Evolutionary conservation across 495 filamentous ascomycete species (phyloP), one percentile per base, ranked within the genome.

Genomic region (Xanthoparmelia taractica): DNA sequence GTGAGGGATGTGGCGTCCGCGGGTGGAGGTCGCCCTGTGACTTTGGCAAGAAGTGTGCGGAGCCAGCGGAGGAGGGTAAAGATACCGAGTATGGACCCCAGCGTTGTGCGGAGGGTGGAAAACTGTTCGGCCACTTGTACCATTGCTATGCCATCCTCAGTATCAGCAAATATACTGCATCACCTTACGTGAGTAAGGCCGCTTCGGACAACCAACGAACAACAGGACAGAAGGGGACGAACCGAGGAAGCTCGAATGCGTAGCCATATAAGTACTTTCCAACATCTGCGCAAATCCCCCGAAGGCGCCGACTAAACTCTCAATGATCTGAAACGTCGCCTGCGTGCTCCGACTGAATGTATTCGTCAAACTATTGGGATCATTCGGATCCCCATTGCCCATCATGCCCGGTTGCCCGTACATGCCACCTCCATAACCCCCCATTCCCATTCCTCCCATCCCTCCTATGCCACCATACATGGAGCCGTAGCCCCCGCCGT

Each of bases 251-350:
- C 88, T 93, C 57, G 90, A 95, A 78, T 97, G 95, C 4, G 95
- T 99, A n/a, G 95, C 94, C 95, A 99, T 97, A 69, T 96, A 99
- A 15, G 95, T 97, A 74, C 93, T 97, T 76, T 99, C 94, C 15
- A 99, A 82, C 95, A 99, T 97, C 80, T 99, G 95, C 23, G 95
- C 92, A 72, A 99, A 96, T 3, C 95, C 95, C 36, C 93, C 90
- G 75, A 94, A 97, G 20, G 95, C 92, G n/a, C 90, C 88, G n/a
- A 97, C 94, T 50, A 99, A 89, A 66, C 91, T 94, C 77, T 99
- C 95, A 47, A 99, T 91, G 80, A 97, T 89, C 80, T 97, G 94
- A 71, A 99, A 99, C 2, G 95, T 97, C n/a, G 93, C 89, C 67
- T 92, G 89, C 1, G 95, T 99, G 75, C 85, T 92, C 70, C 92